phyloP scores from a whole-genome alignment of 2,329 filamentous ascomycete genomes.

The Stachybotrys chartarum region DNA sequence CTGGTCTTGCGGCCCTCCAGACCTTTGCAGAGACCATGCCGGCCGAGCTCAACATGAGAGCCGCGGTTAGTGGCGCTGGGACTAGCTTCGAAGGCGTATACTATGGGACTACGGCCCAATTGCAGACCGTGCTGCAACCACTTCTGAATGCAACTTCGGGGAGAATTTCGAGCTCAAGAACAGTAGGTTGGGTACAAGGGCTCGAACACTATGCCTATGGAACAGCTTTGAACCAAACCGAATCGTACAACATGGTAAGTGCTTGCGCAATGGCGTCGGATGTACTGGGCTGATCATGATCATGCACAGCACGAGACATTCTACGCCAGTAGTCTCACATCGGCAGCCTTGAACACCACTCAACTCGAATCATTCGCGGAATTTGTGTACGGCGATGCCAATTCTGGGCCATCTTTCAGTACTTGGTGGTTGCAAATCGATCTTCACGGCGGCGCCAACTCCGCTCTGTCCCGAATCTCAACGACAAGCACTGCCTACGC shows the following conservation, averaged over 20 bases:
- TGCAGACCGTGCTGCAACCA: slow-evolving; percentile 10
- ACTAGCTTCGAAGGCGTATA: slow-evolving; percentile 17
- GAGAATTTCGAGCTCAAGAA: slow-evolving; percentile 5
- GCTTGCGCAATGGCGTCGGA: no score
- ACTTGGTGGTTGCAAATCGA: slow-evolving; percentile 18
- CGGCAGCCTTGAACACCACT: slow-evolving; percentile 11
- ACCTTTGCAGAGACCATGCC: slow-evolving; percentile 12
- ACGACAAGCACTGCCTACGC: slow-evolving; percentile 25
- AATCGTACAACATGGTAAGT: slow-evolving; percentile 16
- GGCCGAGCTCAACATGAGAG: slow-evolving; percentile 20
- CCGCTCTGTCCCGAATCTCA: slow-evolving; percentile 22
- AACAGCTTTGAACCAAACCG: slow-evolving; percentile 13
- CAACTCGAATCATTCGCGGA: slow-evolving; percentile 14
- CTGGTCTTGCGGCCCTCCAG: slow-evolving; percentile 16
- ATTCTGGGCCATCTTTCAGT: slow-evolving; percentile 3
- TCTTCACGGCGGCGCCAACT: slow-evolving; percentile 25
- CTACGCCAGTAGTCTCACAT: slow-evolving; percentile 22
- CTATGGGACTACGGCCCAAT: slow-evolving; percentile 11
- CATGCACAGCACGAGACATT: slow-evolving; percentile 18
- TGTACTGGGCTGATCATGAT: background rate
- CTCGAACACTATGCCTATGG: slow-evolving; percentile 13
- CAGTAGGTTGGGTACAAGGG: slow-evolving; percentile 17
- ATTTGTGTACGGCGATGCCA: slow-evolving; percentile 11
- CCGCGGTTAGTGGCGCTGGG: slow-evolving; percentile 11
- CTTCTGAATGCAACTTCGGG: slow-evolving; percentile 10